A percentile compares a stretch with the other conserved stretches of the same genome.
Conservation (phyloP, 169 alveolate genomes). For the Perkinsus chesapeaki region DNA sequence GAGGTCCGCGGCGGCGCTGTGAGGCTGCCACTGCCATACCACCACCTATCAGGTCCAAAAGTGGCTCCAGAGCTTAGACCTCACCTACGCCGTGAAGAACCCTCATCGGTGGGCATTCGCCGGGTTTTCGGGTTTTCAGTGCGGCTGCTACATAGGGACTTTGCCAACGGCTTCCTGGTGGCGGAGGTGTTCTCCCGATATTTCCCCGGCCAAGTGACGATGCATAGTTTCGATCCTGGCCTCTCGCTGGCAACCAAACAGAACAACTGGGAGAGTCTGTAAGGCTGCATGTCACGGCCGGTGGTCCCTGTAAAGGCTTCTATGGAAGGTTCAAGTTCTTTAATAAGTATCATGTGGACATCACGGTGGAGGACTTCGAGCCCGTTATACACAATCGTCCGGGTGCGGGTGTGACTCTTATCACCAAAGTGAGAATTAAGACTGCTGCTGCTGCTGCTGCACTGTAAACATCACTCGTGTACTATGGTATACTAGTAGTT, state of each 20-base stretch:
- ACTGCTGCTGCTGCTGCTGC: not conserved
- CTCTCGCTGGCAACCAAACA: constrained; percentile 16
- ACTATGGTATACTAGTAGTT: no score
- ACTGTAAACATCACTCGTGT: no score
- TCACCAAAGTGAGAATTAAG: not conserved
- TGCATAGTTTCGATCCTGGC: constrained; percentile 33
- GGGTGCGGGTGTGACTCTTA: constrained; percentile 29
- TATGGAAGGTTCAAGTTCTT: constrained; percentile 17
- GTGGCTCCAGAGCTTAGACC: constrained; percentile 12
- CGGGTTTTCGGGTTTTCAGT: no score
- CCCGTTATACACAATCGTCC: constrained; percentile 48
- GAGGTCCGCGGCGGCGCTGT: not conserved
- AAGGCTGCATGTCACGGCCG: not conserved
- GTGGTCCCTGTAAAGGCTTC: not conserved
- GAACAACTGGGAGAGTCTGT: constrained; percentile 26
- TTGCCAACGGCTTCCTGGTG: constrained; percentile 30
- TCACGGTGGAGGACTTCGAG: constrained; percentile 39
- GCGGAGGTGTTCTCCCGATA: constrained; percentile 30
- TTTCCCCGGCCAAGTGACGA: constrained; percentile 22
- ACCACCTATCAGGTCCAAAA: not conserved
- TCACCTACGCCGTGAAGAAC: not conserved
- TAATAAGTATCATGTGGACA: constrained; percentile 10
- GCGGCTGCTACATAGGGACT: no score
- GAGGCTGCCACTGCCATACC: not conserved
- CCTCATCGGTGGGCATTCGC: not conserved